These are phyloP conservation scores for Sungouiella thailandica DNA, from an alignment of 805 yeast species.

Conservation along the genomic window DNA sequence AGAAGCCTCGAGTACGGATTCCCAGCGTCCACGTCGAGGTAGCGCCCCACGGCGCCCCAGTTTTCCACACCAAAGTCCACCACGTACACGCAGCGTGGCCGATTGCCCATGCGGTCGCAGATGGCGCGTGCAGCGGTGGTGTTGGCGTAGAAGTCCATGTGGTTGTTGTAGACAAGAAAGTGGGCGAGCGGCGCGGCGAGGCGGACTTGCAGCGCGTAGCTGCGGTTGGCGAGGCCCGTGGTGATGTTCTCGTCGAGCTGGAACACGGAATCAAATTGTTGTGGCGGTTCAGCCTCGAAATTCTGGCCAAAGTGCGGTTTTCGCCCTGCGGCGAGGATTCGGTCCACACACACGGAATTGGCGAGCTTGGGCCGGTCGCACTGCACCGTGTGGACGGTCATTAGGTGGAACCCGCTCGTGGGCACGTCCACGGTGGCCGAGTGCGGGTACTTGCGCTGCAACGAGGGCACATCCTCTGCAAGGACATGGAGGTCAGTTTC, in stretches of 20 bases:
- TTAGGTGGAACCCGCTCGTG: slow-evolving; percentile 8
- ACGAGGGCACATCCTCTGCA: slow-evolving; percentile 1
- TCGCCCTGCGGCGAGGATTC: slow-evolving; percentile 13
- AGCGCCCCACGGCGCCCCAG: slow-evolving; percentile 5
- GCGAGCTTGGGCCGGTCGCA: slow-evolving; percentile 9
- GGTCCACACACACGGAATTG: slow-evolving; percentile 16
- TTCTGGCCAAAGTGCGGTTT: slow-evolving; percentile 2
- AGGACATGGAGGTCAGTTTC: slow-evolving; percentile 7
- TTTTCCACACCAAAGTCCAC: slow-evolving; percentile 5
- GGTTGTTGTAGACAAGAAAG: slow-evolving; percentile 28
- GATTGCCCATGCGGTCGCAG: slow-evolving; percentile 5
- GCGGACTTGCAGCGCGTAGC: slow-evolving; percentile 24
- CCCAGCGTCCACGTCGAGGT: background rate
- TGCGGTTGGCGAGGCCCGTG: slow-evolving; percentile 25
- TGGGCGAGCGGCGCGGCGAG: slow-evolving; percentile 30
- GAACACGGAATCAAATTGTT: slow-evolving; percentile 4
- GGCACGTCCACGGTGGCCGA: slow-evolving; percentile 5
- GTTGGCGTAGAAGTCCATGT: slow-evolving; percentile 10
- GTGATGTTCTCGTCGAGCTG: slow-evolving; percentile 2
- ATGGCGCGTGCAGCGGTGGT: slow-evolving; percentile 17
- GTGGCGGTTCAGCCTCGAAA: slow-evolving; percentile 4
- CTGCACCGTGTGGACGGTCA: slow-evolving; percentile 12
- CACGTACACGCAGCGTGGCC: slow-evolving; percentile 5
- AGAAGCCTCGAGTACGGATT: slow-evolving; percentile 10
- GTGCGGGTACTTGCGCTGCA: slow-evolving; percentile 4